Base-by-base conservation (phyloP, 257 asterid genomes). In the Vinca minor region DNA sequence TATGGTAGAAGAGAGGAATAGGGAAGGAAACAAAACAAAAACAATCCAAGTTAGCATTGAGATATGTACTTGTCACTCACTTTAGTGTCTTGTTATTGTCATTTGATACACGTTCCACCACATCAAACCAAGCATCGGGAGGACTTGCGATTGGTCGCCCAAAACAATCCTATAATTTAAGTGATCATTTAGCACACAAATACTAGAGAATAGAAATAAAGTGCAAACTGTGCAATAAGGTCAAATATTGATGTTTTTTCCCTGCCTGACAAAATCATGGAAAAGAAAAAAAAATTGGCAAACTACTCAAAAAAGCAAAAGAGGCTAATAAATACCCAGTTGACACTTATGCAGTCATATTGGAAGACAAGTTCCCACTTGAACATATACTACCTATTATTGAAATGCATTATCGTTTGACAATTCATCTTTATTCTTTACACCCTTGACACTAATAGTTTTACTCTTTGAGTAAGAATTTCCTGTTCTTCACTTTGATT, bases 121-220 rank as follows among this genome's bases (percentile, higher is more conserved):
- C 82, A 80, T 93, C 99, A 65, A 93, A 80, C 99, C 99, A 93
- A 80, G 99, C 88, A 93, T 93, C 99, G 18, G 99, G 99, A 72
- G 97, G 80, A 72, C 99, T 87, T n/a, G 94, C 70, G 76, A 93
- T 93, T 50, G 99, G 99, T 70, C 97, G 83, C 47, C 88, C 92
- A 77, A 93, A 93, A 84, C 97, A 93, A 83, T 89, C 99, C 99
- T 93, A 79, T 62, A 66, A 73, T 68, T 65, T 56, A 61, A 28
- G 52, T 21, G 4, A 39, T 25, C 28, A 36, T 65, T 31, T 68
- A 64, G 31, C 42, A 47, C n/a, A 54, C 53, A 56, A 57, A 67
- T 56, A 41, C 50, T 17, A 25, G 36, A 26, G 48, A 46, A 70
- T 60, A 36, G 34, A 34, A 63, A 26, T 5, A 38, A 42, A 35